Percentiles rank a stretch among this genome's conserved stretches.
phyloP scores from a whole-genome alignment of 495 filamentous ascomycete genomes.

The Lasiosphaeria hispida region DNA sequence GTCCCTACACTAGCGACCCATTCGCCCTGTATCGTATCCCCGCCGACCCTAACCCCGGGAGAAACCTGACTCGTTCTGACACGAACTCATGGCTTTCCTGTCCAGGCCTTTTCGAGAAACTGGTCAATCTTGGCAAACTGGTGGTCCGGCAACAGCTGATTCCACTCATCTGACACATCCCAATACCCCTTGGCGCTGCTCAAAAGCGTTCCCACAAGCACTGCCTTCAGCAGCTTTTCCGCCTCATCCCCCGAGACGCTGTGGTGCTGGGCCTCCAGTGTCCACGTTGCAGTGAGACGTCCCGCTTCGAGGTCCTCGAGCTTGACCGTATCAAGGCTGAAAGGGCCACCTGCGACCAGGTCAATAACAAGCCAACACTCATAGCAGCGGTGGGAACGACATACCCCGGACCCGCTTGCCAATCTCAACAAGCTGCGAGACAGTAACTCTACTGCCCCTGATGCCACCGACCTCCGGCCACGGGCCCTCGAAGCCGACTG shows the following conservation, averaged over 20 bases:
- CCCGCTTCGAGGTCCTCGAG: constrained; percentile 46
- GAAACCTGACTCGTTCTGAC: too few relatives aligned
- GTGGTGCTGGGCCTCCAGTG: constrained; percentile 39
- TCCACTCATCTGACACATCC: constrained; percentile 52
- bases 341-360: constrained; percentile 19
- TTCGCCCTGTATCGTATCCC: too few relatives aligned
- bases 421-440: too few relatives aligned
- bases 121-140: constrained; percentile 46
- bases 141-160: constrained; percentile 51
- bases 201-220: constrained; percentile 43
- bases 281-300: constrained; percentile 45
- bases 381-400: too few relatives aligned
- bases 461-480: too few relatives aligned
- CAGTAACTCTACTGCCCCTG: too few relatives aligned
- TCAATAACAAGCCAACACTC: too few relatives aligned
- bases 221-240: constrained; percentile 27
- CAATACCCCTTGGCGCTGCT: constrained; percentile 38
- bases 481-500: constrained; percentile 51
- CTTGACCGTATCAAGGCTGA: constrained; percentile 45
- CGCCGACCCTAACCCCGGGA: too few relatives aligned
- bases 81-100: constrained; percentile 29
- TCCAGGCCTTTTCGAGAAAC: constrained; percentile 50
- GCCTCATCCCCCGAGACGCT: constrained; percentile 42
- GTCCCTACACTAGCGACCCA: too few relatives aligned
- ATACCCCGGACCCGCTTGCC: too few relatives aligned